Conservation (phyloP, 768 basidiomycete species). For the Lentinula sp. region DNA sequence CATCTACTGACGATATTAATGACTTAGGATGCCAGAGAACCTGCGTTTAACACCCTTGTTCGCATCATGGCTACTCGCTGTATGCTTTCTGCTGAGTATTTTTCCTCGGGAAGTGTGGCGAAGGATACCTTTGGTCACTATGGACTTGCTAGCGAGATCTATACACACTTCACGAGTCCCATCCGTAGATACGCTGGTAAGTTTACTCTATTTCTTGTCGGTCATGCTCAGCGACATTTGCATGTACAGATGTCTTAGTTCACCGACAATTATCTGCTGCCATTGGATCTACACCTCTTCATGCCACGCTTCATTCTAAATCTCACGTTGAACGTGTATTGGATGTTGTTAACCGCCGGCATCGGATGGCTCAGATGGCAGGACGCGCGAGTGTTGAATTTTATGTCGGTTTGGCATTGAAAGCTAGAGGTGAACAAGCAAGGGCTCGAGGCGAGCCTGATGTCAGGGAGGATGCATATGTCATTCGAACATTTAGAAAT, state of each 20-base stretch:
- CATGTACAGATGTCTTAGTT: conserved; percentile 73
- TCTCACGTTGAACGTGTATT: conserved; percentile 81
- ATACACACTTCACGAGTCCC: conserved; percentile 98
- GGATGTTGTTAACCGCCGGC: conserved; percentile 83
- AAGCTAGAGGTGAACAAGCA: conserved; percentile 45
- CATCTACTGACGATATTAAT: neutral
- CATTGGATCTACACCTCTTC: conserved; percentile 77
- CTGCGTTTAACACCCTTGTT: conserved; percentile 95
- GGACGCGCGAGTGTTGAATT: conserved; percentile 96
- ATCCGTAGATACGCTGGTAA: conserved; percentile 92
- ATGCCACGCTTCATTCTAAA: conserved; percentile 85
- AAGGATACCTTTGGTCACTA: conserved; percentile 95
- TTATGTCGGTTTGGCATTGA: conserved; percentile 90
- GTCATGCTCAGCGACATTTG: neutral
- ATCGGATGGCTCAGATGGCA: conserved; percentile 97
- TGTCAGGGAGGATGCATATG: conserved; percentile 81
- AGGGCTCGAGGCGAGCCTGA: conserved; percentile 27
- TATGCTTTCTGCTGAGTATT: conserved; percentile 98
- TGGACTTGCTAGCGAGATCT: conserved; percentile 94
- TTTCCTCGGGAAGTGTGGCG: conserved; percentile 90
- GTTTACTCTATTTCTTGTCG: conserved; percentile 11
- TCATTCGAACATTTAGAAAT: conserved; percentile 91
- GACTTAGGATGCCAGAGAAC: conserved; percentile 68
- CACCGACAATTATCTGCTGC: conserved; percentile 92
- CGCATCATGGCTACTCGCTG: conserved; percentile 99